Conservation (phyloP, 805 yeast genomes). For the Candida ponderosae region DNA sequence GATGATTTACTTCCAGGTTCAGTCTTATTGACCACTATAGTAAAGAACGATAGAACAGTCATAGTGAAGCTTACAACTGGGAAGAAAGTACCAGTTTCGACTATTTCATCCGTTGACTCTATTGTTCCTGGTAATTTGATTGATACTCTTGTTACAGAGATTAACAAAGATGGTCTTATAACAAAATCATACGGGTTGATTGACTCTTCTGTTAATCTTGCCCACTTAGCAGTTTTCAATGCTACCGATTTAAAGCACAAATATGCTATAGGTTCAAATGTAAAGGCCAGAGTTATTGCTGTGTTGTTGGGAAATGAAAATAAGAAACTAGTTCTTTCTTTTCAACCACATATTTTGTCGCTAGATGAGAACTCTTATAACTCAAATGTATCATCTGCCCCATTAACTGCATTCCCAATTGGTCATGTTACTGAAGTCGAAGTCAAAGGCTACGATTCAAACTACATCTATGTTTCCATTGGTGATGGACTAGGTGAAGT, state of each 20-base stretch:
- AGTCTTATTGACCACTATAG: conserved; percentile 56
- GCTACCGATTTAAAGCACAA: conserved; percentile 47
- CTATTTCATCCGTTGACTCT: conserved; percentile 70
- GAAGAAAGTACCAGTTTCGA: conserved; percentile 39
- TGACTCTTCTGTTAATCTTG: conserved; percentile 59
- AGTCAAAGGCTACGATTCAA: conserved; percentile 51
- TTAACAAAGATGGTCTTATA: conserved; percentile 53
- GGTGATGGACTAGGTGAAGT: conserved; percentile 63
- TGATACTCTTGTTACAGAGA: conserved; percentile 60
- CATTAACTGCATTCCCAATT: conserved; percentile 61
- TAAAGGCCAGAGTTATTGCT: conserved; percentile 67
- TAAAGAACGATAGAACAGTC: conserved; percentile 46
- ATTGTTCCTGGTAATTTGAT: conserved; percentile 81
- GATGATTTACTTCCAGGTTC: conserved; percentile 48
- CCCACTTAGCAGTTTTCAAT: conserved; percentile 49
- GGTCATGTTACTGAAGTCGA: conserved; percentile 62
- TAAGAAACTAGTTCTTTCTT: conserved; percentile 58
- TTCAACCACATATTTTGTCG: conserved; percentile 44
- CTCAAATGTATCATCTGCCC: conserved; percentile 23
- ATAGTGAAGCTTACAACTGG: conserved; percentile 43
- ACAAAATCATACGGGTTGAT: conserved; percentile 70
- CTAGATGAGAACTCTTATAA: conserved; percentile 18
- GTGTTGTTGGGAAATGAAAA: conserved; percentile 41
- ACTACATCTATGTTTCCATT: conserved; percentile 48
- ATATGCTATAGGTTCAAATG: conserved; percentile 57